These are phyloP conservation scores for Pontederia crassipes DNA, from an alignment of 176 grass and related monocot genomes.

Conservation along the genomic window DNA sequence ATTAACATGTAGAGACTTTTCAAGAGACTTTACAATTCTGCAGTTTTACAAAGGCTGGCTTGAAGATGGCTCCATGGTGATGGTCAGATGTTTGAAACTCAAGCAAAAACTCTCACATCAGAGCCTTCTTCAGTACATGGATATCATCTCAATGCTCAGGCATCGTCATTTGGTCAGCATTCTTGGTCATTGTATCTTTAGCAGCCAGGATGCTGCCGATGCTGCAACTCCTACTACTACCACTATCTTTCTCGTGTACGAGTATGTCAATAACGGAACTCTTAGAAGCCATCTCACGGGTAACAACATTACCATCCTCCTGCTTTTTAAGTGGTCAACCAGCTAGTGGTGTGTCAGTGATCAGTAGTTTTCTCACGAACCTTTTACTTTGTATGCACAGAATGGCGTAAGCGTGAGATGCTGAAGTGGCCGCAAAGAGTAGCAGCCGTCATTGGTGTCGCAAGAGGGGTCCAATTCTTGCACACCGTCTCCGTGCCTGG, in stretches of 20 bases:
- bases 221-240: constrained; percentile 5
- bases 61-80: constrained; percentile 54
- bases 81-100: constrained; percentile 53
- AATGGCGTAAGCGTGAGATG: constrained; percentile 72
- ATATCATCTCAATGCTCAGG: constrained; percentile 59
- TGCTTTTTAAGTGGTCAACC: constrained; percentile 5
- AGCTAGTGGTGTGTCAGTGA: neutral
- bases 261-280: constrained; percentile 57
- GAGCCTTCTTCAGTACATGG: constrained; percentile 59
- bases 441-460: constrained; percentile 53
- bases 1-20: no score
- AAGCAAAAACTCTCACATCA: constrained; percentile 62
- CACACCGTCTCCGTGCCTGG: constrained; percentile 55
- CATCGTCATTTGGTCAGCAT: constrained; percentile 86
- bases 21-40: no score
- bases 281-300: constrained; percentile 74
- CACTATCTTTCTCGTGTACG: constrained; percentile 45
- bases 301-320: constrained; percentile 15
- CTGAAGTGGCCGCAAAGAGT: constrained; percentile 89
- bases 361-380: neutral
- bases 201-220: constrained; percentile 33
- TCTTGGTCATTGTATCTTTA: constrained; percentile 58
- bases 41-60: constrained; percentile 62
- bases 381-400: constrained; percentile 22
- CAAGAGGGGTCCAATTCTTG: constrained; percentile 81